Conservation (phyloP, 1,139 yeast species). For the Pneumocystis wakefieldiae region DNA sequence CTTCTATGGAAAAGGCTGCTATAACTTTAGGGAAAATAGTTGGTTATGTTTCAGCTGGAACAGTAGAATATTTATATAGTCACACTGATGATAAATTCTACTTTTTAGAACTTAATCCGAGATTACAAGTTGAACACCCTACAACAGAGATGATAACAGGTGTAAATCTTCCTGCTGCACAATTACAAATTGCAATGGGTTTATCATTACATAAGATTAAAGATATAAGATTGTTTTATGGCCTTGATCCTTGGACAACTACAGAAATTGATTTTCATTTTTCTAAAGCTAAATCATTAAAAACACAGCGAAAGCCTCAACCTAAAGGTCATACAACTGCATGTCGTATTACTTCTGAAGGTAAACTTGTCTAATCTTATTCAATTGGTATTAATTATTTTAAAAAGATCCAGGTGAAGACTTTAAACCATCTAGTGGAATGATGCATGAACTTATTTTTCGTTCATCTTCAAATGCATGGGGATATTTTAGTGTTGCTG, state of each 20-base stretch:
- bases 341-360: constrained; percentile 90
- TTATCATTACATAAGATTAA: constrained; percentile 87
- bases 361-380: not conserved
- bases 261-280: constrained; percentile 87
- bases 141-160: constrained; percentile 99
- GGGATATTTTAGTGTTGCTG: constrained; percentile 97
- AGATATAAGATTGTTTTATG: constrained; percentile 83
- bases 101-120: constrained; percentile 90
- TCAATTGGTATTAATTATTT: not conserved
- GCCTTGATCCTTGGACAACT: constrained; percentile 86
- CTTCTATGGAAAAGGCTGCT: constrained; percentile 90
- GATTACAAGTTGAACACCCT: constrained; percentile 98
- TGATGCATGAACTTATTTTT: constrained; percentile 87
- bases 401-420: constrained; percentile 86
- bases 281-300: constrained; percentile 51
- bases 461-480: constrained; percentile 94
- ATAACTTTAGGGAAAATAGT: constrained; percentile 90
- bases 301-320: constrained; percentile 75
- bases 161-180: constrained; percentile 94
- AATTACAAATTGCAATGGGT: constrained; percentile 98
- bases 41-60: constrained; percentile 97
- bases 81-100: constrained; percentile 88
- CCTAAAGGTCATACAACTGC: constrained; percentile 99
- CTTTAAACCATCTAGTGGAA: constrained; percentile 95
- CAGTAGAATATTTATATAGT: constrained; percentile 91